Evolutionary conservation across 495 filamentous ascomycete species (phyloP).

Genomic region (Zalerion maritima): DNA sequence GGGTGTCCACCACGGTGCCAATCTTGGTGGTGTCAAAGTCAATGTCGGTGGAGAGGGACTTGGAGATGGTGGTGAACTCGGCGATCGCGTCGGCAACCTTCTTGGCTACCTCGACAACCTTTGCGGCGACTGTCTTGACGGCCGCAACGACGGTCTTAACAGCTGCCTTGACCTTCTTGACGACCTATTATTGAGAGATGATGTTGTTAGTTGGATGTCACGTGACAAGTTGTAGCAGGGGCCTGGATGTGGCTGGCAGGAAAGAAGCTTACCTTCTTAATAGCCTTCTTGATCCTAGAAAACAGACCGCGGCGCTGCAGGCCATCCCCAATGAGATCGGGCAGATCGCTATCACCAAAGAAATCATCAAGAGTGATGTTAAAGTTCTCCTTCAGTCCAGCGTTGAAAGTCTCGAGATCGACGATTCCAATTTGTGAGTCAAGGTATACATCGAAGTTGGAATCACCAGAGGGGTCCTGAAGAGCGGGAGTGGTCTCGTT

Average conservation of each 20-base stretch:
- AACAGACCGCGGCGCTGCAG: too few relatives aligned
- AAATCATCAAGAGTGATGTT: conserved; percentile 1
- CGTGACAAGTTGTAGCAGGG: too few relatives aligned
- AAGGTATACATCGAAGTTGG: conserved; percentile 1
- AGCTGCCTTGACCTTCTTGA: neutral
- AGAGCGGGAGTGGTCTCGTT: neutral
- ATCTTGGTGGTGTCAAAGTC: conserved; percentile 1
- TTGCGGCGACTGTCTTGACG: neutral
- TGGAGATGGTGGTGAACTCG: conserved; percentile 1
- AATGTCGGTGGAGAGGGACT: neutral
- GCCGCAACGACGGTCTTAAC: neutral
- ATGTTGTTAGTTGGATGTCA: too few relatives aligned
- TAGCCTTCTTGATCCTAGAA: too few relatives aligned
- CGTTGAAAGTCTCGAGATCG: neutral
- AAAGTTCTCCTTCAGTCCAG: neutral
- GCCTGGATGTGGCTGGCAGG: too few relatives aligned
- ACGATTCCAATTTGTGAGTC: conserved; percentile 1
- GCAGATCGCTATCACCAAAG: conserved; percentile 1
- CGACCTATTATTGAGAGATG: too few relatives aligned
- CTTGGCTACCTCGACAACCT: conserved; percentile 1
- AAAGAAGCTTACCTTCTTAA: too few relatives aligned
- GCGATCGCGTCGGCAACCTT: conserved; percentile 1
- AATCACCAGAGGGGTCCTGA: neutral
- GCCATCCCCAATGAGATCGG: neutral
- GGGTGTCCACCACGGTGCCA: neutral